These are phyloP conservation scores for Phytophthora melonis DNA, from an alignment of 352 stramenopile species.

Conservation along the genomic window DNA sequence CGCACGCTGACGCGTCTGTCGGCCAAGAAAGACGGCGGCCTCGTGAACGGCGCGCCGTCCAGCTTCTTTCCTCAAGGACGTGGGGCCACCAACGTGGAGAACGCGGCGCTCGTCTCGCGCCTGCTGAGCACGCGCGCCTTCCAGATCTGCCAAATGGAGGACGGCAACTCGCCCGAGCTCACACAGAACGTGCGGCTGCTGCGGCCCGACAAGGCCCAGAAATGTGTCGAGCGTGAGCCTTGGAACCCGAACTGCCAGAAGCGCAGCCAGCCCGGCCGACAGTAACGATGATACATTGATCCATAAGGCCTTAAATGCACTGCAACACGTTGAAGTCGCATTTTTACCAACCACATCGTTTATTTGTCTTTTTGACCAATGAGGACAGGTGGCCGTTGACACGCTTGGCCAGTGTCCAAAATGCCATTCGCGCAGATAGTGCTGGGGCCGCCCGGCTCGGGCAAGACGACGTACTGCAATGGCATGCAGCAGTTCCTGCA, in stretches of 20 bases:
- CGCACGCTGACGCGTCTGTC: slow-evolving; percentile 52
- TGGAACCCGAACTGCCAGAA: slow-evolving; percentile 56
- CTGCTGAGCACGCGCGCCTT: slow-evolving; percentile 84
- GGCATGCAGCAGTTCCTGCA: slow-evolving; percentile 96
- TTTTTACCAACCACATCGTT: too few relatives aligned
- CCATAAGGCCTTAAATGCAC: too few relatives aligned
- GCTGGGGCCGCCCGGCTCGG: slow-evolving; percentile 82
- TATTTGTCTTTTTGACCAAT: slow-evolving; percentile 6
- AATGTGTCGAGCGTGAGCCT: slow-evolving; percentile 29
- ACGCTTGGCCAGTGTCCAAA: slow-evolving; percentile 5
- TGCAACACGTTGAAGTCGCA: background rate
- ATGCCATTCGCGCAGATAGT: slow-evolving; percentile 87
- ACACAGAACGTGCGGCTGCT: slow-evolving; percentile 88
- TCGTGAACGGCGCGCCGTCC: slow-evolving; percentile 47
- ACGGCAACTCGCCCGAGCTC: slow-evolving; percentile 79
- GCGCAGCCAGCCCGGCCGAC: slow-evolving; percentile 6
- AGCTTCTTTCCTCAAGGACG: slow-evolving; percentile 82
- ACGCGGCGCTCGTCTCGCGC: slow-evolving; percentile 64
- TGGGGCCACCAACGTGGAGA: slow-evolving; percentile 76
- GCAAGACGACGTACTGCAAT: slow-evolving; percentile 99
- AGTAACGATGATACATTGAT: too few relatives aligned
- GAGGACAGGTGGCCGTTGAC: slow-evolving; percentile 2
- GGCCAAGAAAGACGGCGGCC: slow-evolving; percentile 46
- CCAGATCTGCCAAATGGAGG: slow-evolving; percentile 85
- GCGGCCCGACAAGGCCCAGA: slow-evolving; percentile 47